Conservation (phyloP, 257 asterid genomes). For the Verbascum thapsus region DNA sequence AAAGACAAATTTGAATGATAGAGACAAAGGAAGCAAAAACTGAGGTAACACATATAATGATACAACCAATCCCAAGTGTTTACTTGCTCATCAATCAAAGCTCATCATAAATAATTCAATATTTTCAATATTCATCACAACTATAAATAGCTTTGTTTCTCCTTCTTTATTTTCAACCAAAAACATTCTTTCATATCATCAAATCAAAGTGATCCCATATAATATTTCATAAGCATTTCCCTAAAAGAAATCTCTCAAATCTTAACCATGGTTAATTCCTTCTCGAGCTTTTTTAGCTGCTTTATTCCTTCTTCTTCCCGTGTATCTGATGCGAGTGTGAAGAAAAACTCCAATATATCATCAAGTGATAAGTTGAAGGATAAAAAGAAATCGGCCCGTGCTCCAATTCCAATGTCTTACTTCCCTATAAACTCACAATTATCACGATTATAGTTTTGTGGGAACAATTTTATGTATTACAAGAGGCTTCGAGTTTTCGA, state of each 20-base stretch:
- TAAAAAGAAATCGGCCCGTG: slow-evolving; percentile 9
- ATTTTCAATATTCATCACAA: not conserved
- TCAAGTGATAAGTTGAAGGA: slow-evolving; percentile 6
- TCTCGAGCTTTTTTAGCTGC: slow-evolving; percentile 28
- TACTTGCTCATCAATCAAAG: too few species aligned
- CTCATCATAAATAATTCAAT: not conserved
- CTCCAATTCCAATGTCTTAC: slow-evolving; percentile 41
- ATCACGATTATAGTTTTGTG: slow-evolving; percentile 29
- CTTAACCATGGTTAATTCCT: slow-evolving; percentile 27
- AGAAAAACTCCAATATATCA: not conserved
- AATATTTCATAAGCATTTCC: not conserved
- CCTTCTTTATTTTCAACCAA: not conserved
- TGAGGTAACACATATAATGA: too few species aligned
- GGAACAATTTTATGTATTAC: too few species aligned
- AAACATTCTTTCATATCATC: not conserved
- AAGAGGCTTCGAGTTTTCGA: too few species aligned
- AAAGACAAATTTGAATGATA: too few species aligned
- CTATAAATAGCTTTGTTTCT: not conserved
- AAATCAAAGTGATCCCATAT: not conserved
- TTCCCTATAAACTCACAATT: slow-evolving; percentile 37
- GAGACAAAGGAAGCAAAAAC: too few species aligned
- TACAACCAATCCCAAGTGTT: slow-evolving; percentile 21
- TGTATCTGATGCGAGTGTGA: slow-evolving; percentile 17
- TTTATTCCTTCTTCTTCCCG: slow-evolving; percentile 25
- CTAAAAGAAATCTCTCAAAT: not conserved